Conservation (phyloP, 1,284 basidiomycete genomes). For the Boletus albobrunnescens region DNA sequence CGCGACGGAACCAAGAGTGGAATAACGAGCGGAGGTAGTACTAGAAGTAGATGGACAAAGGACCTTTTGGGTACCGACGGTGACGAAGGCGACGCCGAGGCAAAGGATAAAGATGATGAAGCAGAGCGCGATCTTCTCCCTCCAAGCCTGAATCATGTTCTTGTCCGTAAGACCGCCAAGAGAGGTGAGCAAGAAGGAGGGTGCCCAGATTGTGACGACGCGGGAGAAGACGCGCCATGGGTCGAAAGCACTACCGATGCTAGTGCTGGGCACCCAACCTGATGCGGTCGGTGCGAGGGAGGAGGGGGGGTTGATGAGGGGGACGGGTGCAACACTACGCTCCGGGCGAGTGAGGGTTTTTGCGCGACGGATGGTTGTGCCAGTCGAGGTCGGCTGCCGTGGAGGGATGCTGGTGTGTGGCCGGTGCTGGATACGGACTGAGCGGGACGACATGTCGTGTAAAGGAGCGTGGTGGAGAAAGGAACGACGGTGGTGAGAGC, state of each 20-base stretch:
- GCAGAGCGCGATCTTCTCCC: slow-evolving; percentile 95
- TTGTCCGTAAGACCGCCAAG: slow-evolving; percentile 81
- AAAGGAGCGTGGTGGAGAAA: background rate
- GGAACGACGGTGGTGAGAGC: background rate
- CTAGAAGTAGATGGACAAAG: slow-evolving; percentile 74
- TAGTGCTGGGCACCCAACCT: slow-evolving; percentile 26
- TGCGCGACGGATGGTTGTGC: slow-evolving; percentile 70
- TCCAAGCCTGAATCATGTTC: slow-evolving; percentile 86
- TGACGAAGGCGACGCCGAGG: slow-evolving; percentile 83
- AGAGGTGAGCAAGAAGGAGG: slow-evolving; percentile 68
- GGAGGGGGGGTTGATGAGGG: slow-evolving; percentile 80
- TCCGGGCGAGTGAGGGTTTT: slow-evolving; percentile 97
- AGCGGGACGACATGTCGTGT: slow-evolving; percentile 41
- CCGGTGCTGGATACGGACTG: slow-evolving; percentile 50
- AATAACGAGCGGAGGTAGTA: slow-evolving; percentile 62
- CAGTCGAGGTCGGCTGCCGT: slow-evolving; percentile 48
- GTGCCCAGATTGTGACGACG: slow-evolving; percentile 89
- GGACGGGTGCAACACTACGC: slow-evolving; percentile 87
- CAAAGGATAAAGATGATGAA: slow-evolving; percentile 81
- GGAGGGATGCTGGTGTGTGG: slow-evolving; percentile 52
- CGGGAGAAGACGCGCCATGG: slow-evolving; percentile 83
- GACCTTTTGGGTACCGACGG: slow-evolving; percentile 90
- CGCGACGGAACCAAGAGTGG: slow-evolving; percentile 54
- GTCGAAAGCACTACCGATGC: slow-evolving; percentile 48
- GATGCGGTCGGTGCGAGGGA: slow-evolving; percentile 39